These are phyloP conservation scores for Kwoniella shandongensis DNA, from an alignment of 768 basidiomycete genomes.

Conservation along the genomic window DNA sequence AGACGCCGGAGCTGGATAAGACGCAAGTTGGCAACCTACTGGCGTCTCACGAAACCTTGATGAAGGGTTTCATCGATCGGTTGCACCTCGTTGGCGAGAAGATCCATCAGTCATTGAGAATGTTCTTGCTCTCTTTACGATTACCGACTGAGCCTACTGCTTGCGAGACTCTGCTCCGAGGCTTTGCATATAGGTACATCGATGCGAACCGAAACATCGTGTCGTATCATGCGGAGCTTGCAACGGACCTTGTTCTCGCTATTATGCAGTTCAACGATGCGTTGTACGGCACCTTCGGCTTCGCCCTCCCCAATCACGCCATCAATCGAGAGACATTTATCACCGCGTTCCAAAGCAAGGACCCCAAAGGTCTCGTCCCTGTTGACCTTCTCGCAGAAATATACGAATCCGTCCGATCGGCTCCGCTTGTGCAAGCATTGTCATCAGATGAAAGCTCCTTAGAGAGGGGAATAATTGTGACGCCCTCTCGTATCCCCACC, in stretches of 20 bases:
- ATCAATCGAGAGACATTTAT: constrained; percentile 77
- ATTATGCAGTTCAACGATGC: constrained; percentile 78
- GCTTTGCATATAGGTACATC: constrained; percentile 86
- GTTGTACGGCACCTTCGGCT: constrained; percentile 60
- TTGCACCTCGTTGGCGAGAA: constrained; percentile 81
- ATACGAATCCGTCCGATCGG: constrained; percentile 69
- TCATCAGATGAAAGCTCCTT: constrained; percentile 35
- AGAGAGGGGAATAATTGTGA: constrained; percentile 62
- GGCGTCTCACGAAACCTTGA: constrained; percentile 65
- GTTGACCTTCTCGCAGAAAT: constrained; percentile 75
- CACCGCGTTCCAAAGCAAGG: constrained; percentile 76
- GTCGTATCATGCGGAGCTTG: constrained; percentile 62
- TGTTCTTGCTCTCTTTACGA: constrained; percentile 80
- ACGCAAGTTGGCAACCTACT: constrained; percentile 81
- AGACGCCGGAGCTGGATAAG: constrained; percentile 77
- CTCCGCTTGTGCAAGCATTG: constrained; percentile 68
- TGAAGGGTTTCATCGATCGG: constrained; percentile 80
- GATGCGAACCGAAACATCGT: constrained; percentile 78
- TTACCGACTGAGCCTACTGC: constrained; percentile 58
- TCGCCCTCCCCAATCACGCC: constrained; percentile 43
- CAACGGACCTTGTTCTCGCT: constrained; percentile 35
- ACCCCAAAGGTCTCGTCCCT: constrained; percentile 67
- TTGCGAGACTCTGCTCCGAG: constrained; percentile 72
- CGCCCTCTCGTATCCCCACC: constrained; percentile 61
- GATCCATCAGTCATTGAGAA: constrained; percentile 83